These are phyloP conservation scores for Penicillium digitatum DNA, from an alignment of 2,329 filamentous ascomycete genomes.

Conservation along the genomic window DNA sequence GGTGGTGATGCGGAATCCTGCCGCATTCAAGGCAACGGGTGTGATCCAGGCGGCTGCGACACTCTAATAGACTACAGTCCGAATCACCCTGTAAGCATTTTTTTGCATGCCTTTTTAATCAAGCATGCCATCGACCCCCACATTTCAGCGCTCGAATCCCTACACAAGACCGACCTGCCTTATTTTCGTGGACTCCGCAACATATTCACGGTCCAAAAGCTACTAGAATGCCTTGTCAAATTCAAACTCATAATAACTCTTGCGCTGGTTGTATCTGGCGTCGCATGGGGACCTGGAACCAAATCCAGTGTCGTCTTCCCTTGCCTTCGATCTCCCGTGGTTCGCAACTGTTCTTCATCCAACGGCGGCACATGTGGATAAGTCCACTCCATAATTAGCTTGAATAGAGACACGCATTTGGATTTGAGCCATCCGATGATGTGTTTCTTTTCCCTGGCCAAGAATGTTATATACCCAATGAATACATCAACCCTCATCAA, in stretches of 20 bases:
- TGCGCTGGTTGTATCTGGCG: neutral
- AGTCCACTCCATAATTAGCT: conserved; percentile 5
- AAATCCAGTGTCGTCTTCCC: neutral
- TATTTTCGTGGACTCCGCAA: conserved; percentile 1
- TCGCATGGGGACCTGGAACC: neutral
- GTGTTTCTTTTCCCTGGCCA: conserved; percentile 4
- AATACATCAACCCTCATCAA: conserved; percentile 7
- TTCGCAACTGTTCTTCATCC: neutral
- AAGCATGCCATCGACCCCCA: neutral
- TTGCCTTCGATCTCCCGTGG: neutral
- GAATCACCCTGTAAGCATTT: neutral
- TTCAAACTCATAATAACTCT: neutral
- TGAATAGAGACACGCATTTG: conserved; percentile 3
- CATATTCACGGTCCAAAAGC: neutral
- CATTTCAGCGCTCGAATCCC: neutral
- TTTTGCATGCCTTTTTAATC: neutral
- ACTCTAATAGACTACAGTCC: conserved; percentile 29
- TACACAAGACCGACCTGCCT: neutral
- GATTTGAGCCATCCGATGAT: neutral
- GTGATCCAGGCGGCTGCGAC: conserved; percentile 53
- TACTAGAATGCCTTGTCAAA: neutral
- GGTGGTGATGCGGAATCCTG: conserved; percentile 59
- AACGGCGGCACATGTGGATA: neutral
- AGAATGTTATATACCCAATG: conserved; percentile 23
- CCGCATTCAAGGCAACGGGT: conserved; percentile 60